phyloP scores from a whole-genome alignment of 768 basidiomycete genomes.

The Mycena chlorophos region DNA sequence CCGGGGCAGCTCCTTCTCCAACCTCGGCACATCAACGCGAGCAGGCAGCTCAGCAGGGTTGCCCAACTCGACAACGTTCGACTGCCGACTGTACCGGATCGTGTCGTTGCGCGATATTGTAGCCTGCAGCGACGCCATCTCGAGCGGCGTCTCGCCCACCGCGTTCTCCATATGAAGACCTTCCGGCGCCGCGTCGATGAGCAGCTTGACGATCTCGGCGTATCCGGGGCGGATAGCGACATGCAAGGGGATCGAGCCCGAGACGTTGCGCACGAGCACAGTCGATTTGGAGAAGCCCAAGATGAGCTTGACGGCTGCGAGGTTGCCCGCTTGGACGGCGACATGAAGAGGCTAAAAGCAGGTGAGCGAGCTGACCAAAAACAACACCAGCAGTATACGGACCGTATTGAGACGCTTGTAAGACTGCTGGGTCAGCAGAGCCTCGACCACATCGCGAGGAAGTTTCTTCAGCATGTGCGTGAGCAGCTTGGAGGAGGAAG shows the following conservation, averaged over 20 bases:
- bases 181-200: slow-evolving; percentile 40
- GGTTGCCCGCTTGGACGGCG: slow-evolving; percentile 42
- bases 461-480: slow-evolving; percentile 49
- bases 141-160: slow-evolving; percentile 45
- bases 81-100: slow-evolving; percentile 2
- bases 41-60: slow-evolving; percentile 15
- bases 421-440: slow-evolving; percentile 46
- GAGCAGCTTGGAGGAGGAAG: slow-evolving; percentile 28
- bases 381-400: slow-evolving; percentile 7
- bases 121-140: slow-evolving; percentile 35
- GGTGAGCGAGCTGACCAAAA: not conserved
- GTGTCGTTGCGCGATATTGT: slow-evolving; percentile 25
- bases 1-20: slow-evolving; percentile 27
- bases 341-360: slow-evolving; percentile 51
- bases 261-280: slow-evolving; percentile 43
- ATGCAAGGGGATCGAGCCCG: slow-evolving; percentile 56
- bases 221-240: slow-evolving; percentile 39
- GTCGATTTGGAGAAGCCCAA: slow-evolving; percentile 38
- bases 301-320: slow-evolving; percentile 35
- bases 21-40: slow-evolving; percentile 17
- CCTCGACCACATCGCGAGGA: slow-evolving; percentile 48
- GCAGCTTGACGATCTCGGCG: slow-evolving; percentile 36
- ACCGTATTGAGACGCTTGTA: slow-evolving; percentile 51
- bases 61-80: slow-evolving; percentile 11
- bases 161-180: slow-evolving; percentile 52